Evolutionary conservation across 1,284 basidiomycete genomes (phyloP), one percentile per base, ranked within the genome.

Genomic region (Trametes hirsuta): DNA sequence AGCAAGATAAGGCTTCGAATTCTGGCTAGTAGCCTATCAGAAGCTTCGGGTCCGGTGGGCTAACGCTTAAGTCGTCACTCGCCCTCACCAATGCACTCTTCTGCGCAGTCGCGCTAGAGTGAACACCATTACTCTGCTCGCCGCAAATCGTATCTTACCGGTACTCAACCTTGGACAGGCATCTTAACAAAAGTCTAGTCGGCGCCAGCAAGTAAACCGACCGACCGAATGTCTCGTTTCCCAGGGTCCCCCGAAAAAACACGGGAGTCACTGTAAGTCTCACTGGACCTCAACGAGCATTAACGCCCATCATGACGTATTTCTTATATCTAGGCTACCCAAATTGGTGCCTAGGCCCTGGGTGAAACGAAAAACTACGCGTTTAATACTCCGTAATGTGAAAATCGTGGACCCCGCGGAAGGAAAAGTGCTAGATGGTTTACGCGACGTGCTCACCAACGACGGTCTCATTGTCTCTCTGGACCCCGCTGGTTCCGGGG

Each of bases 301-400:
- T 36, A 22, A 12, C 10, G n/a, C 3, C 12, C 22, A 25, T 11
- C 15, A 24, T 48, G 34, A 47, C 14, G 11, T 4, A 18, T 18
- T 10, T 50, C 2, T 6, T 24, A 3, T 42, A 9, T n/a, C 14
- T 18, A 52, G 50, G 15, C 25, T 52, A 14, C 72, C 74, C 3
- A 76, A 78, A 58, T 71, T 79, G 30, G 70, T 66, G 0, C 53
- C 75, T 30, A 78, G 77, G 61, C 78, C 78, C 5, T 80, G 78
- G 78, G 50, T 74, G 6, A 58, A 58, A 10, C 35, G 64, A 0
- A 41, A 61, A 2, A 68, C 75, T 0, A 66, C 68, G 3, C 51
- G 63, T 6, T 53, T 77, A 18, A 63, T 73, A 14, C 62, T 80
- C 9, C 68, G 62, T 18, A 77, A 78, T 57, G 76, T 70, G 3